These are phyloP conservation scores for Cenchrus fungigraminus DNA, from an alignment of 176 grass and related monocot species.

Conservation along the genomic window DNA sequence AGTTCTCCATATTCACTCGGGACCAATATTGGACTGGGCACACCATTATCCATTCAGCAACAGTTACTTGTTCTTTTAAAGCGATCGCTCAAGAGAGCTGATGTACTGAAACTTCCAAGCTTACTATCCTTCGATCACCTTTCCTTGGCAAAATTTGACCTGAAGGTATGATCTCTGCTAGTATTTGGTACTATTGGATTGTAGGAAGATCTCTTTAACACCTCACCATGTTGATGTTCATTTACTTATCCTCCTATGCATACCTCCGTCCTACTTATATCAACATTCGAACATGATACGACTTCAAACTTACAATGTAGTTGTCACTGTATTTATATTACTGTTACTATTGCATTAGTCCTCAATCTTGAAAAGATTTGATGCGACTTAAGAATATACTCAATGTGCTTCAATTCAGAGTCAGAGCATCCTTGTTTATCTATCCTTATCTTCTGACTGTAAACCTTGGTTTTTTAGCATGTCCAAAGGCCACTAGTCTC, in stretches of 20 bases:
- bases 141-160: conserved; percentile 86
- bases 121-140: conserved; percentile 81
- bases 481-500: conserved; percentile 82
- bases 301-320: background rate
- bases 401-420: background rate
- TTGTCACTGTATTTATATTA: conserved; percentile 7
- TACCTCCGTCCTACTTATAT: conserved; percentile 5
- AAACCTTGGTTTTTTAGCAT: conserved; percentile 65
- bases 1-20: conserved; percentile 80
- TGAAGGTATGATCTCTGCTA: conserved; percentile 65
- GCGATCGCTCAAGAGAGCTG: conserved; percentile 88
- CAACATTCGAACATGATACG: background rate
- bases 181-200: conserved; percentile 10
- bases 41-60: conserved; percentile 78
- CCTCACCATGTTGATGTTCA: background rate
- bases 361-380: conserved; percentile 29
- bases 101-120: conserved; percentile 78
- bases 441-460: conserved; percentile 30
- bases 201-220: conserved; percentile 12
- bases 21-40: conserved; percentile 76
- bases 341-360: background rate
- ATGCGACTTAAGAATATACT: conserved; percentile 12
- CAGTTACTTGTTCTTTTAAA: conserved; percentile 93
- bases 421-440: background rate
- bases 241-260: background rate